phyloP scores from a whole-genome alignment of 1,139 yeast genomes.

The Torulaspora pretoriensis region DNA sequence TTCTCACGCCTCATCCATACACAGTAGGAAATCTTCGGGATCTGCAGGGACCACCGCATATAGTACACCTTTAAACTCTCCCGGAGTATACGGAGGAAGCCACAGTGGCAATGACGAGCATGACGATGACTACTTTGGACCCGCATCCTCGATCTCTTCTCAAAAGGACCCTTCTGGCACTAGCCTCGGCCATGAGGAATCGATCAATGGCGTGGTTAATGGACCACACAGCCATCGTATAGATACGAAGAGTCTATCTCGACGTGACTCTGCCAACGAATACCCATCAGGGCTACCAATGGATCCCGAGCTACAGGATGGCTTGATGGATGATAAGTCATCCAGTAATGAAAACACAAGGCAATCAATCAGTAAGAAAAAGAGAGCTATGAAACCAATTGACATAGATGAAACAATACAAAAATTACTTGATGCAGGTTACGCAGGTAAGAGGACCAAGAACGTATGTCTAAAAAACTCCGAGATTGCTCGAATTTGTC shows the following conservation, averaged over 20 bases:
- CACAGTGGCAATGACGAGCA: slow-evolving; percentile 13
- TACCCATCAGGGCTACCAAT: slow-evolving; percentile 17
- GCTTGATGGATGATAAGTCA: slow-evolving; percentile 10
- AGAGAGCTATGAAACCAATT: slow-evolving; percentile 41
- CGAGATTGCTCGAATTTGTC: slow-evolving; percentile 82
- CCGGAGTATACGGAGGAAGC: slow-evolving; percentile 22
- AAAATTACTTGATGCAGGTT: slow-evolving; percentile 88
- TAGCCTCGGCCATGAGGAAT: slow-evolving; percentile 6
- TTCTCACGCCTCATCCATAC: slow-evolving; percentile 29
- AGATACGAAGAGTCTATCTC: slow-evolving; percentile 10
- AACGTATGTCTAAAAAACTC: slow-evolving; percentile 80
- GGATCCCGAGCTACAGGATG: slow-evolving; percentile 18
- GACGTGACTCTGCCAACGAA: slow-evolving; percentile 13
- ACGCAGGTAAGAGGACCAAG: slow-evolving; percentile 87
- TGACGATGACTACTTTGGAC: slow-evolving; percentile 23
- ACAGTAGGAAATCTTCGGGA: slow-evolving; percentile 33
- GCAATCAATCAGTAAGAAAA: slow-evolving; percentile 22
- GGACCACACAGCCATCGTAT: slow-evolving; percentile 7
- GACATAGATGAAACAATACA: slow-evolving; percentile 89
- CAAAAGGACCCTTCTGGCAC: not conserved
- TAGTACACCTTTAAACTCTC: slow-evolving; percentile 33
- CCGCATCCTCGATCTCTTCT: slow-evolving; percentile 1
- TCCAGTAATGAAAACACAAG: slow-evolving; percentile 5
- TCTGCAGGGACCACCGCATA: slow-evolving; percentile 31
- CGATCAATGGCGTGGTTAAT: slow-evolving; percentile 5